phyloP scores from a whole-genome alignment of 441 rosid species.

The Croton laevigatus region DNA sequence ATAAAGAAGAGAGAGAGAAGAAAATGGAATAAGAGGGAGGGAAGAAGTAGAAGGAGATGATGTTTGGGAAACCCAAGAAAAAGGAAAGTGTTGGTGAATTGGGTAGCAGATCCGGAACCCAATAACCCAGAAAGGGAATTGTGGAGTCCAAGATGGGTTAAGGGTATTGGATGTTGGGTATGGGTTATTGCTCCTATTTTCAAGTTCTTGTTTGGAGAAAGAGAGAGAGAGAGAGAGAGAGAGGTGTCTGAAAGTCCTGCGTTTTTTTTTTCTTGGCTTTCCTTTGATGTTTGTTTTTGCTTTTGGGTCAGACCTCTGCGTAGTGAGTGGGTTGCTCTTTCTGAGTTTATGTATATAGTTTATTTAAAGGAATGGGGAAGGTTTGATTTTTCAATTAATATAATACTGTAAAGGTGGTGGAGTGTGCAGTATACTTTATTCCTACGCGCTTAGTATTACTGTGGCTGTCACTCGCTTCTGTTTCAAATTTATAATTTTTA shows the following conservation, averaged over 20 bases:
- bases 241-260: neutral
- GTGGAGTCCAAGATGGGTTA: constrained; percentile 36
- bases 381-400: constrained; percentile 2
- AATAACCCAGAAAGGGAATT: constrained; percentile 43
- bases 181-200: constrained; percentile 8
- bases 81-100: constrained; percentile 32
- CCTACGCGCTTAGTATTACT: neutral
- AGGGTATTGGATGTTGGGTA: constrained; percentile 1
- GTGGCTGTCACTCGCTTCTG: neutral
- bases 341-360: neutral
- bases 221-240: constrained; percentile 6
- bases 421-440: neutral
- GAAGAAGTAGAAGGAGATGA: neutral
- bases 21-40: neutral
- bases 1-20: neutral
- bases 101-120: constrained; percentile 70
- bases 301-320: constrained; percentile 14
- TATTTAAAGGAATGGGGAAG: constrained; percentile 6
- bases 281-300: neutral
- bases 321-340: neutral
- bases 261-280: neutral
- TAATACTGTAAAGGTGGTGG: neutral
- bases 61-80: constrained; percentile 25
- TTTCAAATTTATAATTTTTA: neutral
- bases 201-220: neutral